These are phyloP conservation scores for Acer campestre DNA, from an alignment of 345 rosid species.

Conservation along the genomic window DNA sequence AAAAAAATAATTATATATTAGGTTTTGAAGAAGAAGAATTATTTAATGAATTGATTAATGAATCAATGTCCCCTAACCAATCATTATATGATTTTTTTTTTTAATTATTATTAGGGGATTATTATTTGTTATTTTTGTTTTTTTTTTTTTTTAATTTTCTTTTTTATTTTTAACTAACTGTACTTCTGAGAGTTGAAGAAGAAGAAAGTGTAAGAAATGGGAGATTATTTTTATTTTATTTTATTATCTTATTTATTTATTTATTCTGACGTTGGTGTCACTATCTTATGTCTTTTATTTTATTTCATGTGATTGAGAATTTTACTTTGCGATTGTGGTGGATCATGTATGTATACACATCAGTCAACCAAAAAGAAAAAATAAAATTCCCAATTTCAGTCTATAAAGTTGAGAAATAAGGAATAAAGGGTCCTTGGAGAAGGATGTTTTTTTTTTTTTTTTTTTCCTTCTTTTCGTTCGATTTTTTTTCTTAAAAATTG, in stretches of 20 bases:
- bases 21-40: background rate
- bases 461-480: background rate
- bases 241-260: slow-evolving; percentile 6
- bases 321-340: background rate
- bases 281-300: background rate
- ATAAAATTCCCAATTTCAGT: background rate
- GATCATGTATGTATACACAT: background rate
- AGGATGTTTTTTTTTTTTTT: background rate
- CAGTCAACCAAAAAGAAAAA: background rate
- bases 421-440: background rate
- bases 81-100: slow-evolving; percentile 21
- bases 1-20: background rate
- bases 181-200: slow-evolving; percentile 13
- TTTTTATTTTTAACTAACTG: slow-evolving; percentile 24
- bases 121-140: background rate
- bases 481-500: too few relatives aligned
- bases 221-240: slow-evolving; percentile 24
- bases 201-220: slow-evolving; percentile 26
- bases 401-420: background rate
- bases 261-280: slow-evolving; percentile 15
- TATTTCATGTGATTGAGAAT: background rate
- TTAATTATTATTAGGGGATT: background rate
- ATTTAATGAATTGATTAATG: background rate
- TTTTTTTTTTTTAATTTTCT: background rate
- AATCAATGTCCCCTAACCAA: background rate